phyloP scores from a whole-genome alignment of 2,329 filamentous ascomycete genomes.

The Colletotrichum sp. region DNA sequence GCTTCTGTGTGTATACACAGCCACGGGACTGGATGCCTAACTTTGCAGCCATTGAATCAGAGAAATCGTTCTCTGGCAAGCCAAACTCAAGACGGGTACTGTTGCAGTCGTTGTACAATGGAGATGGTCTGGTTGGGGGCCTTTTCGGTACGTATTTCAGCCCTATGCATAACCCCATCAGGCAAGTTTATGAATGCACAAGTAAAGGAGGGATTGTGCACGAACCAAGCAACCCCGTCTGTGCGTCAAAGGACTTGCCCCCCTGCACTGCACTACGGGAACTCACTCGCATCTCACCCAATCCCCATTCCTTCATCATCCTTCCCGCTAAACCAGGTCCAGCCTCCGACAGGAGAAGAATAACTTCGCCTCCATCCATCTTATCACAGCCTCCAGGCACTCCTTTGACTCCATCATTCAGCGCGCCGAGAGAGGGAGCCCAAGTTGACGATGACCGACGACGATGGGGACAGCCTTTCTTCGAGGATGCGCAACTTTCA shows the following conservation, averaged over 20 bases:
- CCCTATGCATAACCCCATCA: background rate
- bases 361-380: background rate
- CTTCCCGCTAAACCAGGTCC: background rate
- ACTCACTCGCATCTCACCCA: background rate
- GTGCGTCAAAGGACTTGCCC: background rate
- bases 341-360: background rate
- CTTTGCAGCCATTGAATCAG: background rate
- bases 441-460: background rate
- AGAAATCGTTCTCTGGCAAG: background rate
- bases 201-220: background rate
- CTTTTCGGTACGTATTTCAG: conserved; percentile 16
- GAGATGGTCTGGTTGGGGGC: background rate
- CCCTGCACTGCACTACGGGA: background rate
- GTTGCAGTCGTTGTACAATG: background rate
- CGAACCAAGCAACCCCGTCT: background rate
- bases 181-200: background rate
- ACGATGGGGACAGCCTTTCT: background rate
- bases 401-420: background rate
- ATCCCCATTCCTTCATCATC: background rate
- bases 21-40: conserved; percentile 10
- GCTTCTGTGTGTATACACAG: background rate
- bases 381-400: background rate
- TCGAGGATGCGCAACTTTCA: background rate
- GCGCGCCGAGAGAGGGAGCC: background rate
- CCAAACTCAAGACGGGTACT: background rate